A percentile compares a stretch with the other conserved stretches of the same genome.
phyloP scores from a whole-genome alignment of 352 stramenopile species.

The Globisporangium alternatum region DNA sequence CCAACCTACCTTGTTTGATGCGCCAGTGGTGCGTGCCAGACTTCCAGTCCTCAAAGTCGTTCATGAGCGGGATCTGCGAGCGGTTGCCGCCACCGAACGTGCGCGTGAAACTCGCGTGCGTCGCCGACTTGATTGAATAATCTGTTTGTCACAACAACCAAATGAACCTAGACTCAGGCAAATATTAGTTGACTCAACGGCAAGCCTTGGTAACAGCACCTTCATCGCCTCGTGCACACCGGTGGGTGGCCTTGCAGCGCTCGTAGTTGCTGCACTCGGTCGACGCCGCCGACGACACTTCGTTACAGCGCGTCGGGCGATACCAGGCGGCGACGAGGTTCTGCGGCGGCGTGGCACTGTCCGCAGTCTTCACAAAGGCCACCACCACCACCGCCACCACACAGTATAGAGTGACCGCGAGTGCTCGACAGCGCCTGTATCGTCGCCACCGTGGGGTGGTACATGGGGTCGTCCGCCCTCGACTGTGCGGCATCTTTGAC shows the following conservation, averaged over 20 bases:
- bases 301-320: constrained; percentile 52
- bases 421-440: neutral
- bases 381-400: neutral
- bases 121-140: constrained; percentile 80
- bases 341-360: neutral
- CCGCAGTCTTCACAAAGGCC: neutral
- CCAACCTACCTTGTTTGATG: constrained; percentile 23
- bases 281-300: constrained; percentile 27
- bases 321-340: constrained; percentile 53
- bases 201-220: constrained; percentile 26
- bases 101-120: constrained; percentile 73
- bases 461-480: neutral
- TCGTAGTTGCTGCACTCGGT: constrained; percentile 75
- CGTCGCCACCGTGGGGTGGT: neutral
- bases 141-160: constrained; percentile 24
- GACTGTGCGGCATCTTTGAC: neutral
- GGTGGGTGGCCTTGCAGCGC: constrained; percentile 93
- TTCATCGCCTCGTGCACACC: constrained; percentile 88
- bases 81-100: constrained; percentile 81
- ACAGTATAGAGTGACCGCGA: neutral
- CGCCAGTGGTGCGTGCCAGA: constrained; percentile 76
- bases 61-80: constrained; percentile 73
- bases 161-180: neutral
- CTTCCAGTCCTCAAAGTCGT: constrained; percentile 97
- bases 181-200: neutral